Percentiles rank a stretch among this genome's conserved stretches.
Evolutionary conservation across 2,329 filamentous ascomycete species (phyloP).

Genomic region (Diatrype stigma): DNA sequence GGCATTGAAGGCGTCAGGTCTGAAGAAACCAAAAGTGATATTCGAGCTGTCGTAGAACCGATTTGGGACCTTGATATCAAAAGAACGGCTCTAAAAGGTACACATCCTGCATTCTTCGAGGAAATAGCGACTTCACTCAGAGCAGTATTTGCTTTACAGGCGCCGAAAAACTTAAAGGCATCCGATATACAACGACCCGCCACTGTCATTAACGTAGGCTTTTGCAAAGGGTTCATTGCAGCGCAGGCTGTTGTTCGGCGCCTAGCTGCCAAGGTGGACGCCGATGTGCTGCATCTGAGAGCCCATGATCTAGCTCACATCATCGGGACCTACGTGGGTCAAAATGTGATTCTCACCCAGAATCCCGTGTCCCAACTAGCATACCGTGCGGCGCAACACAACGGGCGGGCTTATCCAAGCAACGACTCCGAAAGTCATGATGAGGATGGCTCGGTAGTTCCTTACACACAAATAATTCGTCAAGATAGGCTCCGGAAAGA

Average conservation of each 20-base stretch:
- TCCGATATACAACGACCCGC: conserved; percentile 23
- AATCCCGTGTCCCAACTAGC: conserved; percentile 51
- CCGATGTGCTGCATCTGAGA: conserved; percentile 65
- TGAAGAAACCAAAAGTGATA: neutral
- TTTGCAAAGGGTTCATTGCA: conserved; percentile 18
- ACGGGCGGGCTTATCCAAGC: conserved; percentile 35
- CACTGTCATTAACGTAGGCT: conserved; percentile 23
- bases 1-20: neutral
- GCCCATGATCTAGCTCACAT: conserved; percentile 68
- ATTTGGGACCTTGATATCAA: conserved; percentile 3
- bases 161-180: conserved; percentile 19
- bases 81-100: conserved; percentile 9
- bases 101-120: conserved; percentile 14
- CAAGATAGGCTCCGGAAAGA: conserved; percentile 17
- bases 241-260: conserved; percentile 42
- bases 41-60: neutral
- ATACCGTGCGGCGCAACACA: conserved; percentile 52
- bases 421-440: conserved; percentile 1
- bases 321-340: conserved; percentile 65
- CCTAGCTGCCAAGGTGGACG: conserved; percentile 55
- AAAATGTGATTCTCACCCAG: conserved; percentile 43
- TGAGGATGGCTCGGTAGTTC: conserved; percentile 4
- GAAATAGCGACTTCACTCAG: conserved; percentile 20
- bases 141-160: conserved; percentile 19
- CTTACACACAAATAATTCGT: conserved; percentile 12